These are phyloP conservation scores for Salvia hispanica DNA, from an alignment of 257 asterid species.

Conservation along the genomic window DNA sequence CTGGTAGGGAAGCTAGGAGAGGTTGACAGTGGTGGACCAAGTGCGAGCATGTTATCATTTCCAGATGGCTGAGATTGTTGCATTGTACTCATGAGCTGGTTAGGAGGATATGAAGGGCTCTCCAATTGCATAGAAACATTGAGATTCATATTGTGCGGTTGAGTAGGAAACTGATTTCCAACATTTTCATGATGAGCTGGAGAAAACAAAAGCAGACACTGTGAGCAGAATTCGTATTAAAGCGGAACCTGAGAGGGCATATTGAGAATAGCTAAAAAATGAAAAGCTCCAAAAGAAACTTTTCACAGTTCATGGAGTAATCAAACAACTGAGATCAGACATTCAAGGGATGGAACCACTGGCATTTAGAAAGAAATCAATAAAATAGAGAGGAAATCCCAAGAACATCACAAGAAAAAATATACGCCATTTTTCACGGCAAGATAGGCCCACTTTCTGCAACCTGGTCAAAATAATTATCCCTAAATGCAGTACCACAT, in stretches of 20 bases:
- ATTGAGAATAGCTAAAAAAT: not conserved
- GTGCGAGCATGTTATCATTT: slow-evolving; percentile 56
- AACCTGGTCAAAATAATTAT: too few species aligned
- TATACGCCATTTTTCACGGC: too few species aligned
- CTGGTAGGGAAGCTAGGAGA: slow-evolving; percentile 49
- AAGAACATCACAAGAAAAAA: slow-evolving; percentile 1
- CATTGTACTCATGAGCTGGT: slow-evolving; percentile 45
- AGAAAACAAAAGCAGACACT: slow-evolving; percentile 25
- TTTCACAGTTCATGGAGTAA: not conserved
- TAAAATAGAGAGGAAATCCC: not conserved
- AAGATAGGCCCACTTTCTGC: too few species aligned
- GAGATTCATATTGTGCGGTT: slow-evolving; percentile 58
- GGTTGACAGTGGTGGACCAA: slow-evolving; percentile 62
- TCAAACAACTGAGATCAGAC: not conserved
- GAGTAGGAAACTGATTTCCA: slow-evolving; percentile 51
- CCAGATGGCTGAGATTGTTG: slow-evolving; percentile 57
- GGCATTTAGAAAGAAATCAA: not conserved
- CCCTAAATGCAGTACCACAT: not conserved
- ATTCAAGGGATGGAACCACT: not conserved
- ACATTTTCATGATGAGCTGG: slow-evolving; percentile 59
- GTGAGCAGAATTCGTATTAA: slow-evolving; percentile 12
- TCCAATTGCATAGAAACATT: slow-evolving; percentile 48
- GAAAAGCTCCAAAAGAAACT: not conserved
- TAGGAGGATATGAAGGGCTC: slow-evolving; percentile 48
- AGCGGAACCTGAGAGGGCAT: slow-evolving; percentile 2